Percentiles rank a stretch among this genome's conserved stretches.
Conservation (phyloP, 2,329 filamentous ascomycete species). For the Zasmidium citrigriseum region DNA sequence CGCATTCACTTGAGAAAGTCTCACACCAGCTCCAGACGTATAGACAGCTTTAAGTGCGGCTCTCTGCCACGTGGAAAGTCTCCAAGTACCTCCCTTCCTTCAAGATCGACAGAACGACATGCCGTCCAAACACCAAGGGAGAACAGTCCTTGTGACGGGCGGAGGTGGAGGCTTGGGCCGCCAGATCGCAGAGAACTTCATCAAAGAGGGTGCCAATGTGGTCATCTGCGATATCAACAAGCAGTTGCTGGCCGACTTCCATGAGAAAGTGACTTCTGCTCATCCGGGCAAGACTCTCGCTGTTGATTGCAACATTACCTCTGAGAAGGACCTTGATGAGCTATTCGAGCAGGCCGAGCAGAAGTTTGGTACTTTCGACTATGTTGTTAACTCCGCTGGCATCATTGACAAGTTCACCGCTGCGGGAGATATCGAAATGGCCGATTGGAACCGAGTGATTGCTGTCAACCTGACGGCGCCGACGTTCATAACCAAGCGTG, state of each 20-base stretch:
- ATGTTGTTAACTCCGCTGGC: conserved; percentile 57
- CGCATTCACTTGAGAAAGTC: too few species aligned
- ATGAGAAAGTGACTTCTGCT: conserved; percentile 25
- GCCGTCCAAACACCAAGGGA: conserved; percentile 20
- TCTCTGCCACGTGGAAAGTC: not conserved
- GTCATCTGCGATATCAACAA: conserved; percentile 40
- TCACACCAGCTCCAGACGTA: too few species aligned
- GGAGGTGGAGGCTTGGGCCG: conserved; percentile 37
- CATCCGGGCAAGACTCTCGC: conserved; percentile 31
- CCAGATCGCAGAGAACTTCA: conserved; percentile 35
- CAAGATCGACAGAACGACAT: conserved; percentile 5
- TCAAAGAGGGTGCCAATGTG: conserved; percentile 36
- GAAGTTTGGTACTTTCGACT: conserved; percentile 49
- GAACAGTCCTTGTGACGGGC: conserved; percentile 37
- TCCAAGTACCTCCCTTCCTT: not conserved
- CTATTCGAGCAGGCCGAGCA: conserved; percentile 39
- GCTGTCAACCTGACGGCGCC: conserved; percentile 59
- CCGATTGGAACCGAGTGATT: conserved; percentile 56
- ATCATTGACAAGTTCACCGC: conserved; percentile 60
- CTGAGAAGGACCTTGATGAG: conserved; percentile 36
- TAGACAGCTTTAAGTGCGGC: too few species aligned
- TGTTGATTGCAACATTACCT: conserved; percentile 42
- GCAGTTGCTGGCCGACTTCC: conserved; percentile 31
- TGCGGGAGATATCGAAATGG: conserved; percentile 49
- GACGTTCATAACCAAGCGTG: conserved; percentile 54